Evolutionary conservation across 2,329 filamentous ascomycete genomes (phyloP), one percentile per base, ranked within the genome.

Genomic region (Sarocladium oryzae): DNA sequence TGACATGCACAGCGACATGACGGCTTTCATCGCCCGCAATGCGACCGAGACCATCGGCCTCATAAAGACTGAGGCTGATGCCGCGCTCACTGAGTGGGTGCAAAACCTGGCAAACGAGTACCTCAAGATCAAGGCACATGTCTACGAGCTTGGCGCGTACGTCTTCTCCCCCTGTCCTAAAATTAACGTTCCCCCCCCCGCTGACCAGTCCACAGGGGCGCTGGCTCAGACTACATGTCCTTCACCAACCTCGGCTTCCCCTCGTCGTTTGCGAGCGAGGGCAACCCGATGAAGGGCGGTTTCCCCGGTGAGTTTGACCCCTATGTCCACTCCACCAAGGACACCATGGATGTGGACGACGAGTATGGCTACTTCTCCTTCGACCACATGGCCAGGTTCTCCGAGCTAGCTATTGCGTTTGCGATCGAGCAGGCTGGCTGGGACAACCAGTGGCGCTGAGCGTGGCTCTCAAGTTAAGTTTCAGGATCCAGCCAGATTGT

Each of bases 161-260:
- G 63, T 56, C 18, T 7, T 18, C 36, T 18, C n/a, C 4, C 10
- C 7, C 13, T 7, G 21, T 7, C 7, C 13, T 20, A 40, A 7
- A 13, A 3, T 20, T 48, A n/a, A n/a, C n/a, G n/a, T n/a, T n/a
- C n/a, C n/a, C n/a, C n/a, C n/a, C n/a, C 36, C 10, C n/a, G 16
- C 37, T 52, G 4, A 51, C 18, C 26, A 21, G 41, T 23, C 43
- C 23, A 45, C 38, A 67, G 64, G 3, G 58, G 60, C 32, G 68
- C 66, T 10, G 68, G 68, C 2, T 71, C 69, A 15, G 69, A 71
- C 48, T 70, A 71, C 57, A 69, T 69, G 68, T 68, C 66, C 1
- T 71, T 61, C 52, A 69, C 68, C 1, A 57, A 66, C 56, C 56
- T 65, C n/a, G 65, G 64, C n/a, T 71, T 64, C 54, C 69, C 68